Evolutionary conservation across 495 filamentous ascomycete genomes (phyloP), one percentile per base, ranked within the genome.

Genomic region (Staphylotrichum tortipilum): DNA sequence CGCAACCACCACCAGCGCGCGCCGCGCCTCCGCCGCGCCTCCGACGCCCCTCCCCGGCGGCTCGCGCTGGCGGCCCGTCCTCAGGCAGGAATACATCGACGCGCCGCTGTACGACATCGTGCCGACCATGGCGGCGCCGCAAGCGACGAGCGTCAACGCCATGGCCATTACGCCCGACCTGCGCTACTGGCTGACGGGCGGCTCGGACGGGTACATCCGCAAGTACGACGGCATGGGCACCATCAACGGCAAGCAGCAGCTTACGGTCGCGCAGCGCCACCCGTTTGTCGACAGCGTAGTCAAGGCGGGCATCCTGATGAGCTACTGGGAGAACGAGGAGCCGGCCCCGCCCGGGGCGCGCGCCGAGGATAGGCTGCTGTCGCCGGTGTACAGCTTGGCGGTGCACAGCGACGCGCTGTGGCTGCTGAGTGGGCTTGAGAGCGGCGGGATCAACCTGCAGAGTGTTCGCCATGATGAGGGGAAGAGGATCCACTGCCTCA

Each of bases 271-370:
- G 34, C 92, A 99, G 70, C 72, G 86, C 42, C 92, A 99, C 68
- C 92, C 94, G 0, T 99, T 97, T 56, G 92, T 99, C 29, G 92
- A 99, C 61, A 94, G 86, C 54, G 92, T 99, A 14, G 85, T 88
- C 33, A 97, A 96, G 64, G 89, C 89, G 11, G 92, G 91, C 1
- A 81, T 94, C 14, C 68, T 96, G 44, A 80, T 95, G 78, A 92
- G 84, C 59, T 98, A 97, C 63, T 99, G 94, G 92, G 94, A 94
- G 62, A 97, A 95, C 55, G 78, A 79, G 51, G 76, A 81, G 51
- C 73, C 71, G n/a, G 57, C 62, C 18, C 55, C 65, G 31, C 64
- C 69, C 19, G 65, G 56, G 35, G 62, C 68, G 15, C 63, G 71
- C 15, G 58, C 69, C 21, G 80, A 85, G 22, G 74, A 80, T 17